phyloP scores from a whole-genome alignment of 164 flowering plant genomes.

The Brasenia schreberi region DNA sequence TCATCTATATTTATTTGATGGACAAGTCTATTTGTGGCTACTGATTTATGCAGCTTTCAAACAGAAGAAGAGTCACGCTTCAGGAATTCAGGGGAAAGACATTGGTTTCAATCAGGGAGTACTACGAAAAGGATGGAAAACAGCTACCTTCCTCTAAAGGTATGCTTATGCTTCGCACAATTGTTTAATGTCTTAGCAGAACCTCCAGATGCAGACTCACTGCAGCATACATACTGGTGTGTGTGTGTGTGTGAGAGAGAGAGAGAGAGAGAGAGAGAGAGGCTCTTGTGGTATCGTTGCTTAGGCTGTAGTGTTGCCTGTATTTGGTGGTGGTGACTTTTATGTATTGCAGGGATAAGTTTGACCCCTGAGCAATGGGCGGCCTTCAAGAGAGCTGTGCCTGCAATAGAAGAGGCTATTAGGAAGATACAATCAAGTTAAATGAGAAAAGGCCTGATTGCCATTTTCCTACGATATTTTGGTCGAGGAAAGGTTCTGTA shows the following conservation, averaged over 20 bases:
- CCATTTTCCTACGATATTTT: background rate
- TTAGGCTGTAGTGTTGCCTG: background rate
- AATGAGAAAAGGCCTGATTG: constrained; percentile 10
- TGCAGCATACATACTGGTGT: background rate
- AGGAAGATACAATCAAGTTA: constrained; percentile 38
- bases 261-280: too few relatives aligned
- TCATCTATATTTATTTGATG: too few relatives aligned
- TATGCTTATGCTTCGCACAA: constrained; percentile 5
- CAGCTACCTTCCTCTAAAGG: constrained; percentile 82
- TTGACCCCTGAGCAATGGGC: constrained; percentile 80
- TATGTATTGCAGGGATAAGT: constrained; percentile 52
- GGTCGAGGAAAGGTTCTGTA: background rate
- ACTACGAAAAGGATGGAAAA: constrained; percentile 60
- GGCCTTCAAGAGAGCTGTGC: constrained; percentile 47
- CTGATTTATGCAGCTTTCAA: constrained; percentile 38
- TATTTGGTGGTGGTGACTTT: background rate
- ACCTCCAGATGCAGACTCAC: background rate
- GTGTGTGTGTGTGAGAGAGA: background rate
- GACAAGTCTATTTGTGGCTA: background rate
- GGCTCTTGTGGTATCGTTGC: background rate
- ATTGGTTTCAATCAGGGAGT: constrained; percentile 86
- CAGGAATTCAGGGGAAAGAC: constrained; percentile 80
- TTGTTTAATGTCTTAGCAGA: background rate
- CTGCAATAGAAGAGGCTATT: constrained; percentile 65
- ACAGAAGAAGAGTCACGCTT: constrained; percentile 71